Base-by-base conservation (phyloP, 2,329 filamentous ascomycete genomes). In the Cytospora schulzeri region DNA sequence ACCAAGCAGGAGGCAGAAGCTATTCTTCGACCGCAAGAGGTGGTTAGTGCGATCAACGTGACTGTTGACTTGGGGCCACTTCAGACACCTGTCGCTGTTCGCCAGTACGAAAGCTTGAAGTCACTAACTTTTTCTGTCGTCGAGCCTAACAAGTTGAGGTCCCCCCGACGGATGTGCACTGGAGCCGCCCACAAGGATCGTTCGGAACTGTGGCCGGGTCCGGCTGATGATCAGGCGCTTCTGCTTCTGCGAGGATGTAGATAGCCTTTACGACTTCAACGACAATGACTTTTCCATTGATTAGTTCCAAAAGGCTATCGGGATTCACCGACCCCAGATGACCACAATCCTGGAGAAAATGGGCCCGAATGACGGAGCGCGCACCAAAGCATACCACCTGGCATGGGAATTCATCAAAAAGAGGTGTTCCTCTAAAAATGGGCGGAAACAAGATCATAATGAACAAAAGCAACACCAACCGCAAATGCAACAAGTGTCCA, bases 351-450 rank as follows among this genome's bases (percentile, higher is more conserved):
- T 62, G 17, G 53, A 17, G 22, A 48, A 56, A 35, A 54, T n/a
- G n/a, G 60, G 60, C 8, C 60, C 51, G 17, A 28, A 28, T 8
- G 53, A 45, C 1, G 60, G 60, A 11, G 17, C 24, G 2, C 22
- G 29, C 5, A 55, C 60, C 26, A 33, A 50, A 45, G 60, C 52
- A 5, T 62, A 33, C 22, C 31, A 62, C 31, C n/a, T 62, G 33
- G 33, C 60, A n/a, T 62, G 60, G 60, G 60, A 62, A 31, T 62
- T 62, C 35, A 56, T 62, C 52, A 54, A 62, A 24, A 51, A 51
- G n/a, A 45, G 60, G 24, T 55, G 3, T 28, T 56, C 60, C 60
- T 48, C 24, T n/a, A 24, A 2, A 1, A 9, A 15, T 11, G 17
- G 48, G 33, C 17, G 31, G 29, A n/a, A 24, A 41, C 22, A 2